These are phyloP conservation scores for Achaetomium macrosporum DNA, from an alignment of 2,329 filamentous ascomycete genomes.

Conservation along the genomic window DNA sequence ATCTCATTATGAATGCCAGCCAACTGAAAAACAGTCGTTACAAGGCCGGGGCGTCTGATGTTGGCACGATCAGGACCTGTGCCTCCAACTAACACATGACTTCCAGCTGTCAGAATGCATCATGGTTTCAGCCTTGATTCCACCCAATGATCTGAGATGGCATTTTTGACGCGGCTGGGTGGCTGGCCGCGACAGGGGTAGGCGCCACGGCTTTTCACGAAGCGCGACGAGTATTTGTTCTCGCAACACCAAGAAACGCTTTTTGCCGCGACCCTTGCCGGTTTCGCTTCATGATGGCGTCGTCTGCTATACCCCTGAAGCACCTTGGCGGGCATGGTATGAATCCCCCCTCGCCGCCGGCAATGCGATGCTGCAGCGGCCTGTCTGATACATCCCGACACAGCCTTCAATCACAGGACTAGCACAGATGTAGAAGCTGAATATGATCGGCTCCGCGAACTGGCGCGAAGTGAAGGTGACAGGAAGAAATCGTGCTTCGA, in stretches of 20 bases:
- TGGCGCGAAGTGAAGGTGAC: conserved; percentile 72
- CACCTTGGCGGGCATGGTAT: conserved; percentile 42
- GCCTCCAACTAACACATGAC: too few relatives aligned
- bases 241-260: neutral
- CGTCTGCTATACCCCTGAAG: conserved; percentile 36
- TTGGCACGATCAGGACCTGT: too few relatives aligned
- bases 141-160: too few relatives aligned
- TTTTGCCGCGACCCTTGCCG: neutral
- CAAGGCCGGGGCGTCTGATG: too few relatives aligned
- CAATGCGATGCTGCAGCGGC: conserved; percentile 7
- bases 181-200: conserved; percentile 3
- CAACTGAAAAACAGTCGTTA: too few relatives aligned
- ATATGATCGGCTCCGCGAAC: conserved; percentile 83
- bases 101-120: too few relatives aligned
- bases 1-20: too few relatives aligned
- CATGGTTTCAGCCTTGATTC: too few relatives aligned
- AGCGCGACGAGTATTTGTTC: neutral
- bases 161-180: neutral
- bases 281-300: conserved; percentile 18
- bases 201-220: neutral
- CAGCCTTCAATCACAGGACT: conserved; percentile 71
- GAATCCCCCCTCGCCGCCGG: conserved; percentile 19
- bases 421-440: conserved; percentile 69
- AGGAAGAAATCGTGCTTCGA: conserved; percentile 76
- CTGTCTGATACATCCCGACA: conserved; percentile 3